Evolutionary conservation across 2,329 filamentous ascomycete species (phyloP), one percentile per base, ranked within the genome.

Genomic region (Endothia cerciana): DNA sequence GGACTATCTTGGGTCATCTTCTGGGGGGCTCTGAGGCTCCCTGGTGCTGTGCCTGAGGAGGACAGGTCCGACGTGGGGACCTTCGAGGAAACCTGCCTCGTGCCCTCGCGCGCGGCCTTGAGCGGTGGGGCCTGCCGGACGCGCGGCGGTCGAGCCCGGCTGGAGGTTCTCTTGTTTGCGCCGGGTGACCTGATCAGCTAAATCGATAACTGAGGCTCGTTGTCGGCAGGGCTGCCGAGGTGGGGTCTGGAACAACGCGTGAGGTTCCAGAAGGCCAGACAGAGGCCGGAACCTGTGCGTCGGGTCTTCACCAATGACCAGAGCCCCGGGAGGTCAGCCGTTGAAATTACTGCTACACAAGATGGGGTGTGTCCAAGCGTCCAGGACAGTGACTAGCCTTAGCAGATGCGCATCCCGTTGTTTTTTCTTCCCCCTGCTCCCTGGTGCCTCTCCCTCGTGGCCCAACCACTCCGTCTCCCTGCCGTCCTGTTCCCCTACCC

Each of bases 271-370:
- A n/a, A 36, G 51, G 10, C 28, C 5, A 4, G 25, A 25, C 5
- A 4, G 25, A 25, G 28, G 7, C 19, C n/a, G 7, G 15, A n/a
- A n/a, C 51, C 19, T 19, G 13, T 33, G 11, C 17, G 11, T 17
- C 51, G 15, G 30, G 15, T 6, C 6, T 55, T 7, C 51, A 55
- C 51, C 13, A 36, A 36, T 28, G 51, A 55, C 36, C 51, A n/a
- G 6, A n/a, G 49, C 49, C 4, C 28, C 6, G 30, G 51, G 17
- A 36, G 15, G 51, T 55, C 28, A 55, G 51, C 30, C 30, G 30
- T 55, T n/a, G 28, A 55, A 55, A n/a, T 55, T 11, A 36, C 51
- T 55, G 28, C 28, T 22, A 33, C 51, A 55, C 30, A 51, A 55
- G 51, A 55, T 28, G 22, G n/a, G 13, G 11, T 11, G 22, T 36